Conservation (phyloP, 192 early-diverging fungal species). For the Backusella sp. region DNA sequence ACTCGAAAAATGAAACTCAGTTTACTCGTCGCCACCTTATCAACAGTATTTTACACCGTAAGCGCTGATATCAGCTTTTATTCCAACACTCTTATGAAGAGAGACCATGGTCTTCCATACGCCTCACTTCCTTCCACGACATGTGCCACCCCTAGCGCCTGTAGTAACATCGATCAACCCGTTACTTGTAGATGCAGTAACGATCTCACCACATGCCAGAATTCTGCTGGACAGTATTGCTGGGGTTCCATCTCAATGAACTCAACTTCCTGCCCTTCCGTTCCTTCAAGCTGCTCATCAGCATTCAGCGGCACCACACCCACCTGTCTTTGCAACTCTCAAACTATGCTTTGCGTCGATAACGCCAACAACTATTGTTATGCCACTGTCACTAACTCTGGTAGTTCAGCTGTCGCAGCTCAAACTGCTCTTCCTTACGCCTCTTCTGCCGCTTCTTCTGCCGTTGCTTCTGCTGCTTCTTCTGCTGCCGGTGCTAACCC, state of each 20-base stretch:
- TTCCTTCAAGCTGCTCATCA: slow-evolving; percentile 13
- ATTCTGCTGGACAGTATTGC: slow-evolving; percentile 16
- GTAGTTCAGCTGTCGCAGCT: not conserved
- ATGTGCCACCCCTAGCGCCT: slow-evolving; percentile 15
- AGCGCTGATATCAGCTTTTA: not conserved
- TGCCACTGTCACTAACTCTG: not conserved
- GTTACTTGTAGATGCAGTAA: slow-evolving; percentile 26
- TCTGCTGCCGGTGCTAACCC: slow-evolving; percentile 5
- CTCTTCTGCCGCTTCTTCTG: slow-evolving; percentile 10
- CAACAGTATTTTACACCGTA: not conserved
- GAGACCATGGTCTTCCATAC: slow-evolving; percentile 24
- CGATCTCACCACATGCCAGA: slow-evolving; percentile 16
- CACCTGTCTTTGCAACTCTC: slow-evolving; percentile 23
- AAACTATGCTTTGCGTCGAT: slow-evolving; percentile 28
- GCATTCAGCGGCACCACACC: slow-evolving; percentile 10
- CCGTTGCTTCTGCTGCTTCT: not conserved
- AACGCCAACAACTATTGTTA: slow-evolving; percentile 25
- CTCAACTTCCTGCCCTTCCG: slow-evolving; percentile 16
- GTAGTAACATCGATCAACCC: slow-evolving; percentile 12
- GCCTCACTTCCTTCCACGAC: slow-evolving; percentile 10
- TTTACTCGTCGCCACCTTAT: slow-evolving; percentile 3
- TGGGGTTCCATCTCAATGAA: slow-evolving; percentile 23
- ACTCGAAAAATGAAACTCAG: slow-evolving; percentile 19
- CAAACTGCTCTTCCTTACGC: not conserved
- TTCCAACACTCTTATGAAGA: slow-evolving; percentile 14